Percentiles rank a stretch among this genome's conserved stretches.
These are phyloP conservation scores for Geosmithia morbida DNA, from an alignment of 2,329 filamentous ascomycete species.

Conservation along the genomic window DNA sequence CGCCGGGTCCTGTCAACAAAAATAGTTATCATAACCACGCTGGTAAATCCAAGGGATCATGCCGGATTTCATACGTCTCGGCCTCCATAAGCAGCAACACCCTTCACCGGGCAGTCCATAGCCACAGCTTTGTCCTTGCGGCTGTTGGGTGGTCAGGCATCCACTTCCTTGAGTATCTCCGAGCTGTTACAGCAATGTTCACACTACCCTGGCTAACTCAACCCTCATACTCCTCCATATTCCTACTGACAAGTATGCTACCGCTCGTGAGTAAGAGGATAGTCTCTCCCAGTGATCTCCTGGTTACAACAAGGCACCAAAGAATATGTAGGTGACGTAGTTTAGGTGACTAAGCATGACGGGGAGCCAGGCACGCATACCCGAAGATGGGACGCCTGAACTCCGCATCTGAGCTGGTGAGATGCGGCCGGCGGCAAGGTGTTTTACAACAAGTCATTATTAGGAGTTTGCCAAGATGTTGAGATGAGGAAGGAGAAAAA, in stretches of 20 bases:
- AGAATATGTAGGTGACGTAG: slow-evolving; percentile 31
- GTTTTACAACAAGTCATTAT: too few relatives aligned
- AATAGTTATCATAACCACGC: background rate
- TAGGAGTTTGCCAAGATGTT: too few relatives aligned
- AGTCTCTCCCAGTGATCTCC: slow-evolving; percentile 34
- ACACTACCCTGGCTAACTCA: slow-evolving; percentile 8
- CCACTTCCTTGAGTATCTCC: slow-evolving; percentile 8
- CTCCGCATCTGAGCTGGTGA: too few relatives aligned
- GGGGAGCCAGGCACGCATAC: too few relatives aligned
- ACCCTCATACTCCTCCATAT: slow-evolving; percentile 21
- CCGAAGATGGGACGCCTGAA: too few relatives aligned
- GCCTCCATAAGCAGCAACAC: slow-evolving; percentile 10
- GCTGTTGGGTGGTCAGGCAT: background rate
- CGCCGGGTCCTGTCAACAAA: background rate
- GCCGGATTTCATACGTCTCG: slow-evolving; percentile 3
- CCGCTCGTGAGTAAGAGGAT: slow-evolving; percentile 31
- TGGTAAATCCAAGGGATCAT: background rate
- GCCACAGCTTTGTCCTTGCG: background rate
- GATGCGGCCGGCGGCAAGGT: too few relatives aligned
- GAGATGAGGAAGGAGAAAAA: background rate
- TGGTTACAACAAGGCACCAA: slow-evolving; percentile 26
- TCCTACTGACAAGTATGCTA: slow-evolving; percentile 26
- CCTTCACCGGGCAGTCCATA: slow-evolving; percentile 5
- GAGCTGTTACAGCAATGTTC: slow-evolving; percentile 7
- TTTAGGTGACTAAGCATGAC: slow-evolving; percentile 33